phyloP scores from a whole-genome alignment of 768 basidiomycete genomes.

The Kwoniella pini region DNA sequence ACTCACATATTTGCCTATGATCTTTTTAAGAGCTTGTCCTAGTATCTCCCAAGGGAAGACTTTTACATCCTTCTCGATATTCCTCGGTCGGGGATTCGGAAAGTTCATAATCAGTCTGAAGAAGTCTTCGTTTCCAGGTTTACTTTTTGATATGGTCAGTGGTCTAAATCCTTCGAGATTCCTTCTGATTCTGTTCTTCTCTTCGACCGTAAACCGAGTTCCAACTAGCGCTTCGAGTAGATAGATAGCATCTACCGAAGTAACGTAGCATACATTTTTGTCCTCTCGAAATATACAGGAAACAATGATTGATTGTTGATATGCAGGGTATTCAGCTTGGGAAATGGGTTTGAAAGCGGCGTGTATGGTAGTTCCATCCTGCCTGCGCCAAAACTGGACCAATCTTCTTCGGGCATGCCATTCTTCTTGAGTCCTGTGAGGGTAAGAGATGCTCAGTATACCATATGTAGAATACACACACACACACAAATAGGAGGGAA shows the following conservation, averaged over 20 bases:
- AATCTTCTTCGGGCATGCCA: conserved; percentile 71
- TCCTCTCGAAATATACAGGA: conserved; percentile 91
- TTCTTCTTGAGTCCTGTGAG: conserved; percentile 62
- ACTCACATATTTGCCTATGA: conserved; percentile 58
- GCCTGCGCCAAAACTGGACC: conserved; percentile 78
- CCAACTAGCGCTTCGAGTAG: conserved; percentile 80
- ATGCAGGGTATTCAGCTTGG: conserved; percentile 66
- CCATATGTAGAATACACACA: no score
- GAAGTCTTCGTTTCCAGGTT: conserved; percentile 75
- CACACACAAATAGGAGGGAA: no score
- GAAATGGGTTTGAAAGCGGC: conserved; percentile 74
- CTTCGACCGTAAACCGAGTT: conserved; percentile 80
- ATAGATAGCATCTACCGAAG: conserved; percentile 93
- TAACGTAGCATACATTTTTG: conserved; percentile 75
- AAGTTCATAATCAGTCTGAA: conserved; percentile 97
- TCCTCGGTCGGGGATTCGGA: conserved; percentile 87
- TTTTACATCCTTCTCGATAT: conserved; percentile 92
- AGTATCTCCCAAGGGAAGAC: conserved; percentile 59
- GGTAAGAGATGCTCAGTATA: neutral
- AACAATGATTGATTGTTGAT: conserved; percentile 74
- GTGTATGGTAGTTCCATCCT: conserved; percentile 73
- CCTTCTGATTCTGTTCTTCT: conserved; percentile 92
- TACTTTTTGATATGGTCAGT: conserved; percentile 83
- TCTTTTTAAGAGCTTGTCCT: conserved; percentile 56
- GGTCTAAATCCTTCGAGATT: conserved; percentile 93